phyloP scores from a whole-genome alignment of 768 basidiomycete species.

The Boletus reticuloceps region DNA sequence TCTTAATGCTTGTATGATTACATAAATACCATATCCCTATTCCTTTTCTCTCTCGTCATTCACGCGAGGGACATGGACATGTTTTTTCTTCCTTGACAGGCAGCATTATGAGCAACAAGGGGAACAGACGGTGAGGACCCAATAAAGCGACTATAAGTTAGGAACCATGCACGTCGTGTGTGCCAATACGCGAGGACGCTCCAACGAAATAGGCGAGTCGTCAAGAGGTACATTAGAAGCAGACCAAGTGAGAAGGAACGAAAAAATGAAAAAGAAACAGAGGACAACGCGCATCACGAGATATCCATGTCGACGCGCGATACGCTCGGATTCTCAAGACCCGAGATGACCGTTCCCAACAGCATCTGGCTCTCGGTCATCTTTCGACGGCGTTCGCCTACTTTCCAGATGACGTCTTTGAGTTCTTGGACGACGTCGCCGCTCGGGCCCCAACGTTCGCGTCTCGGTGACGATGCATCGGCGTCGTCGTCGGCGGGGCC shows the following conservation, averaged over 20 bases:
- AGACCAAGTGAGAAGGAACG: background rate
- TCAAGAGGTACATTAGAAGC: background rate
- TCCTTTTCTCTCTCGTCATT: background rate
- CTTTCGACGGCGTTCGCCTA: slow-evolving; percentile 64
- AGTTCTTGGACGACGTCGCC: slow-evolving; percentile 82
- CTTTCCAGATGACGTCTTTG: slow-evolving; percentile 86
- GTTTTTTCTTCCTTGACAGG: no score
- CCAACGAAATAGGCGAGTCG: background rate
- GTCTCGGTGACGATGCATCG: slow-evolving; percentile 1
- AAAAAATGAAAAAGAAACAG: background rate
- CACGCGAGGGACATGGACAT: no score
- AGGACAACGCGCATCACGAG: no score
- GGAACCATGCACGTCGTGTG: background rate
- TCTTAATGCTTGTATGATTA: background rate
- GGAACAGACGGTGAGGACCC: background rate
- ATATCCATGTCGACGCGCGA: no score
- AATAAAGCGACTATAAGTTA: slow-evolving; percentile 11
- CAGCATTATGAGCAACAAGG: background rate
- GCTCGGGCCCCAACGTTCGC: slow-evolving; percentile 65
- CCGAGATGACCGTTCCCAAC: no score
- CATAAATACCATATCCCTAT: background rate
- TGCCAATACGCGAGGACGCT: no score
- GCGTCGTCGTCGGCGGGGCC: slow-evolving; percentile 7
- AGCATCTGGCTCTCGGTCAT: slow-evolving; percentile 33
- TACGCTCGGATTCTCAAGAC: no score